Evolutionary conservation across 441 rosid species (phyloP).

Genomic region (Mallotus repandus): DNA sequence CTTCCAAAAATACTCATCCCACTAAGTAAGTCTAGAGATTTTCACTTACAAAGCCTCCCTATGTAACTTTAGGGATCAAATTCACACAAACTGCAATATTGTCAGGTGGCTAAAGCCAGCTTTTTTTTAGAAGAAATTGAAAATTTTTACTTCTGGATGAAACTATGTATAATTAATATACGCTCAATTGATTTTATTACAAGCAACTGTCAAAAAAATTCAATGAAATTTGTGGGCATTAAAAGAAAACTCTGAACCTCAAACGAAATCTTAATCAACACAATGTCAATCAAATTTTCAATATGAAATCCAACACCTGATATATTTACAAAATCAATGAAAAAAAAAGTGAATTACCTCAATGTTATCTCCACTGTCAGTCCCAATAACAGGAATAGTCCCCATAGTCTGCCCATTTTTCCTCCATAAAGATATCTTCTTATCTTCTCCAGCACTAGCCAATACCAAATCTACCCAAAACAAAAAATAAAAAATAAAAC

Average conservation of each 20-base stretch:
- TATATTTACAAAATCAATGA: constrained; percentile 1
- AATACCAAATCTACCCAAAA: constrained; percentile 70
- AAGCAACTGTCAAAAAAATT: not conserved
- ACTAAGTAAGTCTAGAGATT: not conserved
- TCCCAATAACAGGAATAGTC: constrained; percentile 66
- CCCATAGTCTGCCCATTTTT: constrained; percentile 81
- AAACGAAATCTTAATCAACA: not conserved
- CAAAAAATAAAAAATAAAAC: not conserved
- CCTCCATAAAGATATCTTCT: constrained; percentile 85
- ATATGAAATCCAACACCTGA: not conserved
- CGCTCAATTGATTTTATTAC: not conserved
- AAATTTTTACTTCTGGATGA: too few species aligned
- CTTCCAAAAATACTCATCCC: not conserved
- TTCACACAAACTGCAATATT: not conserved
- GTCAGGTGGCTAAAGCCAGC: too few species aligned
- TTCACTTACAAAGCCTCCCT: too few species aligned
- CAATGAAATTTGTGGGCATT: not conserved
- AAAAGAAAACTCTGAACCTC: not conserved
- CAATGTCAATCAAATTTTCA: not conserved
- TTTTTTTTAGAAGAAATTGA: too few species aligned
- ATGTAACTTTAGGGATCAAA: not conserved
- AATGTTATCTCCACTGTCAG: constrained; percentile 67
- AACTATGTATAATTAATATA: too few species aligned
- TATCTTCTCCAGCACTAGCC: constrained; percentile 95
- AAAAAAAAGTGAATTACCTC: constrained; percentile 43